Evolutionary conservation across 2,329 filamentous ascomycete species (phyloP).

Genomic region (Fusarium xyrophilum): DNA sequence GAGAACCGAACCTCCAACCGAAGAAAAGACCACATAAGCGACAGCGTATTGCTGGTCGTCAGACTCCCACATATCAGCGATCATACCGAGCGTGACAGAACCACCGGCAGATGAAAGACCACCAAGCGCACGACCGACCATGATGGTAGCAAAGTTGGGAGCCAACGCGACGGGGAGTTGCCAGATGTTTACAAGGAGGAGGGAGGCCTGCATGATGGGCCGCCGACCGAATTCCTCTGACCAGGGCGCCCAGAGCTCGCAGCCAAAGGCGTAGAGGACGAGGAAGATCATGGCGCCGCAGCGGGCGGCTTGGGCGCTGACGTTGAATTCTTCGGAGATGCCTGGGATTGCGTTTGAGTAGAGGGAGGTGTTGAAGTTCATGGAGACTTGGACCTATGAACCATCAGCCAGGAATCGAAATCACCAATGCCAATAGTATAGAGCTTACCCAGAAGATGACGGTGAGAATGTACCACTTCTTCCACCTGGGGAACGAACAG

Average conservation of each 20-base stretch:
- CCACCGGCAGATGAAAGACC: conserved; percentile 75
- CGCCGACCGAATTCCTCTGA: conserved; percentile 82
- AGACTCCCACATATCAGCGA: conserved; percentile 75
- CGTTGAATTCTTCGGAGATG: conserved; percentile 70
- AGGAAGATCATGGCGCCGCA: conserved; percentile 81
- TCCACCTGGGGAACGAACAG: conserved; percentile 64
- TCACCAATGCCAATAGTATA: no score
- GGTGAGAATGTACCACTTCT: conserved; percentile 77
- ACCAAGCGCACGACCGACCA: conserved; percentile 74
- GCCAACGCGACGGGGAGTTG: conserved; percentile 76
- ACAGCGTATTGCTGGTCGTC: conserved; percentile 78
- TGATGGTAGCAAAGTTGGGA: conserved; percentile 73
- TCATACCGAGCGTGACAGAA: conserved; percentile 77
- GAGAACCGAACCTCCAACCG: conserved; percentile 77
- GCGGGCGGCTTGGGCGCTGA: conserved; percentile 72
- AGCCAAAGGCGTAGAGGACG: conserved; percentile 82
- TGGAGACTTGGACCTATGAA: conserved; percentile 69
- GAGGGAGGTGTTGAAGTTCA: conserved; percentile 80
- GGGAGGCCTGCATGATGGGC: conserved; percentile 74
- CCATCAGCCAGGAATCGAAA: background rate
- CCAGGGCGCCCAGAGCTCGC: conserved; percentile 89
- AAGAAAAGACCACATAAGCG: conserved; percentile 79
- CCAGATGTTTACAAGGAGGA: conserved; percentile 80
- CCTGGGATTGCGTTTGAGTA: conserved; percentile 73
- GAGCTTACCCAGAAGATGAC: conserved; percentile 66